Evolutionary conservation across 176 grass and related monocot species (phyloP).

Genomic region (Zoysia pacifica): DNA sequence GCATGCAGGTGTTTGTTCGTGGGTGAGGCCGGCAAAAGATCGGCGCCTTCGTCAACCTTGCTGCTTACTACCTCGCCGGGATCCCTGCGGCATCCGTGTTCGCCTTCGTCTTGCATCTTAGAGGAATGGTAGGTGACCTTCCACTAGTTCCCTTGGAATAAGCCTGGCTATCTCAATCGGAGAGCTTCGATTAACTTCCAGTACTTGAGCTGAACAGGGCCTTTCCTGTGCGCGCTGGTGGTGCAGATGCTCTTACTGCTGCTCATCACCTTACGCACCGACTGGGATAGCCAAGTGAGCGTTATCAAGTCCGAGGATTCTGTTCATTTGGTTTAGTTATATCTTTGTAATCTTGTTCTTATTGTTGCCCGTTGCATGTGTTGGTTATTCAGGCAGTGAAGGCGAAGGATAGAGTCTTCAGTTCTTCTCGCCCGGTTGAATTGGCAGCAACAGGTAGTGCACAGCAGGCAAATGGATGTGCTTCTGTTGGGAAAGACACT

Average conservation of each 20-base stretch:
- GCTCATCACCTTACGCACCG: not conserved
- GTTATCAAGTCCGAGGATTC: not conserved
- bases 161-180: not conserved
- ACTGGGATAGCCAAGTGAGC: not conserved
- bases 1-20: not conserved
- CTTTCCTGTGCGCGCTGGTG: not conserved
- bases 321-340: no score
- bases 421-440: no score
- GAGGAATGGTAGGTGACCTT: conserved; percentile 11
- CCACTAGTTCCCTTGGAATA: not conserved
- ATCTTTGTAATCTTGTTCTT: no score
- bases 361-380: no score
- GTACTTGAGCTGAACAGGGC: not conserved
- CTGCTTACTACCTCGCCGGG: conserved; percentile 6
- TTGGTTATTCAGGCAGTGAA: not conserved
- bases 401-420: not conserved
- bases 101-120: conserved; percentile 2
- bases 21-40: not conserved
- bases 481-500: no score
- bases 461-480: no score
- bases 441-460: no score
- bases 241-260: not conserved
- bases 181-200: not conserved
- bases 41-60: not conserved
- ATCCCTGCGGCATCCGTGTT: conserved; percentile 14